Evolutionary conservation across 768 basidiomycete species (phyloP), one percentile per base, ranked within the genome.

Genomic region (Leccinum variicolor): DNA sequence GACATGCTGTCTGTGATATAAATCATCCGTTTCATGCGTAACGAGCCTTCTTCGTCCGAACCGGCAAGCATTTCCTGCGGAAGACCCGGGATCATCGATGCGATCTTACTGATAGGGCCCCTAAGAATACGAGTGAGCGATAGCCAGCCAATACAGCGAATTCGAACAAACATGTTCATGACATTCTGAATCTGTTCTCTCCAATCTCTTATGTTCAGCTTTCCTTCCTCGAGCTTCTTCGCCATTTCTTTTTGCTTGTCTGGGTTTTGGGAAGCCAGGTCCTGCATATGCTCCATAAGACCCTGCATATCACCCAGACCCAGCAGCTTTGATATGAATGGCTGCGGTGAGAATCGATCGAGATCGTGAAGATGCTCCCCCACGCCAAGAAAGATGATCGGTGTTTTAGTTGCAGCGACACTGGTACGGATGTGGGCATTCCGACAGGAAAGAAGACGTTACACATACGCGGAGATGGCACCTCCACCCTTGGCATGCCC

Each of bases 1-100:
- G 92, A 92, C 97, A 99, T 99, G 67, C 92, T 93, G 73, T 99
- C 97, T 11, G 94, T 97, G 67, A 99, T 98, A 76, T 89, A 98
- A 65, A 98, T 92, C 90, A 99, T 93, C 58, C 95, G 87, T 75
- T 98, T 98, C 85, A 99, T 86, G 56, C 93, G 88, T 58, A 82
- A 69, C 6, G 89, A 84, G 29, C 92, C 93, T 64, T 99, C 96
- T 73, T 98, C 95, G 67, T 98, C 96, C 25, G 89, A 90, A 26
- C 93, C 95, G 66, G 91, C 88, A 56, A 98, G 81, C 64, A 98
- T 76, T 45, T 92, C 93, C 64, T 94, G 90, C 13, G 93, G 90
- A 60, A 99, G 83, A 26, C 97, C 97, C 3, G 97, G 97, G 59
- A 99, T 99, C 94, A 98, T 98, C 15, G 91, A 93, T 28, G 97